Conservation (phyloP, 2,329 filamentous ascomycete genomes). For the Colletotrichum trifolii region DNA sequence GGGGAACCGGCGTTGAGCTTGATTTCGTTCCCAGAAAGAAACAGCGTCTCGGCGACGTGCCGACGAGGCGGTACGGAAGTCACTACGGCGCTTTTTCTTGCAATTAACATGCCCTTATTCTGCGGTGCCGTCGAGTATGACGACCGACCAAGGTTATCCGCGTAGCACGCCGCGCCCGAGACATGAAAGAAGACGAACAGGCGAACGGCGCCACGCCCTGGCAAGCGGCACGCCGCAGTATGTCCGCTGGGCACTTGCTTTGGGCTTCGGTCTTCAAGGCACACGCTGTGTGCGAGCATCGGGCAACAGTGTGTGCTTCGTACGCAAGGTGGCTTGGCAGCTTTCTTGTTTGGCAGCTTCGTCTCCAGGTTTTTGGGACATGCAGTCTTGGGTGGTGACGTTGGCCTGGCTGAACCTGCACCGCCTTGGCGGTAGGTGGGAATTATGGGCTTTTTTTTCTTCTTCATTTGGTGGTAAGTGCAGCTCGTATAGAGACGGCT, state of each 20-base stretch:
- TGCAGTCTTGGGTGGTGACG: conserved; percentile 9
- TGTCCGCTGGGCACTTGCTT: too few species aligned
- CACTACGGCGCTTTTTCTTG: conserved; percentile 1
- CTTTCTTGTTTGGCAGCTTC: neutral
- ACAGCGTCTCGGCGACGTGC: conserved; percentile 27
- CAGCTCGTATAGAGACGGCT: conserved; percentile 19
- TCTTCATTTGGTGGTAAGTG: neutral
- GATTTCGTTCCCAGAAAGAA: conserved; percentile 18
- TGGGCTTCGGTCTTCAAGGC: too few species aligned
- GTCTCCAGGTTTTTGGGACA: conserved; percentile 8
- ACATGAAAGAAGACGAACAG: conserved; percentile 24
- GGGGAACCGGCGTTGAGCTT: conserved; percentile 29
- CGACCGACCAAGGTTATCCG: conserved; percentile 17
- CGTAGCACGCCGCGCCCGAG: conserved; percentile 16
- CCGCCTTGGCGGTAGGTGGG: conserved; percentile 4
- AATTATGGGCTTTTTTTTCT: neutral
- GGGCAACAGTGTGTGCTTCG: conserved; percentile 1
- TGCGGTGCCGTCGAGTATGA: neutral
- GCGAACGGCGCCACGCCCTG: conserved; percentile 25
- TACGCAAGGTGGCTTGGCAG: conserved; percentile 21
- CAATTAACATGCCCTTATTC: conserved; percentile 4
- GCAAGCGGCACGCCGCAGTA: conserved; percentile 19
- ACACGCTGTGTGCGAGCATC: neutral
- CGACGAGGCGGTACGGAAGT: conserved; percentile 17
- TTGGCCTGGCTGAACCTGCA: conserved; percentile 19